Percentiles rank a stretch among this genome's conserved stretches.
Evolutionary conservation across 2,329 filamentous ascomycete genomes (phyloP).

Genomic region (Xylariaceae sp.): DNA sequence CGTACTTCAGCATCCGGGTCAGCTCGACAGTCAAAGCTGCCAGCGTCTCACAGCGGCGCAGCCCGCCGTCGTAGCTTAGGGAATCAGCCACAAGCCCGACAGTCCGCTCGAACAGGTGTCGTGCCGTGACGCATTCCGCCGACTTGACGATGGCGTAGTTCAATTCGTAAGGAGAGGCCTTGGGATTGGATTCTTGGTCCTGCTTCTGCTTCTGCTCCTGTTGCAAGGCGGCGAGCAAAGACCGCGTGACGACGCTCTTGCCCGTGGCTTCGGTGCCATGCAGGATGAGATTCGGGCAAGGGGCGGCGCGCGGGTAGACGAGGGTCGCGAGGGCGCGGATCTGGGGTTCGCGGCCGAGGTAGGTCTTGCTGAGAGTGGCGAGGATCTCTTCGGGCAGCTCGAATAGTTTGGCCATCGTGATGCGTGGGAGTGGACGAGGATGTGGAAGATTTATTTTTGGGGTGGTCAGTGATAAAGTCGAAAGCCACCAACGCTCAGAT

Average conservation of each 20-base stretch:
- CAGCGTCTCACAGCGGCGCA: slow-evolving; percentile 72
- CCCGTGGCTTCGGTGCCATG: slow-evolving; percentile 85
- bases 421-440: neutral
- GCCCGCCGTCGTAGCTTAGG: slow-evolving; percentile 43
- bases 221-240: slow-evolving; percentile 51
- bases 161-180: slow-evolving; percentile 31
- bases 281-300: slow-evolving; percentile 69
- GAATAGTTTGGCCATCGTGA: slow-evolving; percentile 34
- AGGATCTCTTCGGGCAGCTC: slow-evolving; percentile 49
- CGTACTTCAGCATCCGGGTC: slow-evolving; percentile 54
- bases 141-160: slow-evolving; percentile 62
- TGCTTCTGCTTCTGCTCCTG: slow-evolving; percentile 36
- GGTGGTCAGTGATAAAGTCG: too few relatives aligned
- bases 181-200: neutral
- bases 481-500: too few relatives aligned
- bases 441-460: too few relatives aligned
- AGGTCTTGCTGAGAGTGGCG: slow-evolving; percentile 40
- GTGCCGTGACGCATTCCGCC: slow-evolving; percentile 70
- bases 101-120: slow-evolving; percentile 73
- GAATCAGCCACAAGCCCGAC: slow-evolving; percentile 54
- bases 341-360: slow-evolving; percentile 55
- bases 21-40: slow-evolving; percentile 73
- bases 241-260: slow-evolving; percentile 68
- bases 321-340: slow-evolving; percentile 55
- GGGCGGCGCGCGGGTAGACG: slow-evolving; percentile 61